These are phyloP conservation scores for Vararia minispora DNA, from an alignment of 768 basidiomycete genomes.

Conservation along the genomic window DNA sequence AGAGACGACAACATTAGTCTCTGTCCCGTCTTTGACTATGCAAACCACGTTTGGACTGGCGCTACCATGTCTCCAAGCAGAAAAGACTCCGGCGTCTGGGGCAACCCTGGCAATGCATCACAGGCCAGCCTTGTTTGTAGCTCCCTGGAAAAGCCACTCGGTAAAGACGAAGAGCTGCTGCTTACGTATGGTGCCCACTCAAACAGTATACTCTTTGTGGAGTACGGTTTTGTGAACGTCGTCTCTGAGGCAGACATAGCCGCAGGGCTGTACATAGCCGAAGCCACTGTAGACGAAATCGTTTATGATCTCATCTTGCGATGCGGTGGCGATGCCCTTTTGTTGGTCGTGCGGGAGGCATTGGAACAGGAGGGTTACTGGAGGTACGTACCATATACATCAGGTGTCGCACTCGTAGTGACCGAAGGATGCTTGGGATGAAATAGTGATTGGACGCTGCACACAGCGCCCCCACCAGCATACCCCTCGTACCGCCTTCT, in stretches of 20 bases:
- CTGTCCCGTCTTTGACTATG: conserved; percentile 85
- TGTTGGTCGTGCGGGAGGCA: conserved; percentile 38
- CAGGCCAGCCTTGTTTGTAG: conserved; percentile 41
- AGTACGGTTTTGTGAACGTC: conserved; percentile 77
- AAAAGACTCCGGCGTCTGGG: conserved; percentile 24
- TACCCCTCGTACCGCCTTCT: conserved; percentile 78
- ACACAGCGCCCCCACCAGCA: conserved; percentile 44
- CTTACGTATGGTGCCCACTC: conserved; percentile 75
- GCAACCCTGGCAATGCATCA: conserved; percentile 23
- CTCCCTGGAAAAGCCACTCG: conserved; percentile 27
- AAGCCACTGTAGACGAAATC: conserved; percentile 51
- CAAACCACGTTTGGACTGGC: conserved; percentile 52
- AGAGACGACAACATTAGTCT: conserved; percentile 74
- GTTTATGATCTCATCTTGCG: conserved; percentile 39
- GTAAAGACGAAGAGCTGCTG: conserved; percentile 52
- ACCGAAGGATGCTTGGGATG: not conserved
- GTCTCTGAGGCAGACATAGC: conserved; percentile 19
- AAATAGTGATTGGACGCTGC: conserved; percentile 70
- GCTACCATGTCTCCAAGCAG: conserved; percentile 33
- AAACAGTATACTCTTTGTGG: conserved; percentile 68
- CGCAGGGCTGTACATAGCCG: conserved; percentile 28
- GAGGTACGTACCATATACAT: conserved; percentile 42
- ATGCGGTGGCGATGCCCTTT: conserved; percentile 27
- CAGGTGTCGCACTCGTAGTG: conserved; percentile 1
- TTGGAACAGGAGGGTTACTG: conserved; percentile 67